Evolutionary conservation across 2,329 filamentous ascomycete genomes (phyloP).

Genomic region (Exophiala sideris): DNA sequence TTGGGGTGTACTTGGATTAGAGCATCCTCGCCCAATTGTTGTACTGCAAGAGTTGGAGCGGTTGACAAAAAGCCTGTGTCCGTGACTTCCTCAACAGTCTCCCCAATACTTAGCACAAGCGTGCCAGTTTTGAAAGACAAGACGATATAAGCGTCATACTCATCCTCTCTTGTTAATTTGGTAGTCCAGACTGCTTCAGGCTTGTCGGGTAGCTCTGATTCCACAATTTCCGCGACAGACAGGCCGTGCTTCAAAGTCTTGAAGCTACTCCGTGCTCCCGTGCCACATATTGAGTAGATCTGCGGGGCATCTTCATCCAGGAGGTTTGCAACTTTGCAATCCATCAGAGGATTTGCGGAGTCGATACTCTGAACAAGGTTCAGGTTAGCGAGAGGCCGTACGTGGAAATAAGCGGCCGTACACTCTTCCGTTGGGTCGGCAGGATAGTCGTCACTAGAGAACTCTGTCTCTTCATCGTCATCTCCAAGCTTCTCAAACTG

Average conservation of each 20-base stretch:
- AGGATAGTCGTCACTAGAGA: conserved; percentile 76
- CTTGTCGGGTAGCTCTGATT: conserved; percentile 83
- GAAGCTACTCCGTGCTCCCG: conserved; percentile 84
- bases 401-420: conserved; percentile 79
- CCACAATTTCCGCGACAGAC: conserved; percentile 92
- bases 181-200: conserved; percentile 94
- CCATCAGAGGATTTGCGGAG: conserved; percentile 85
- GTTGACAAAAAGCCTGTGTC: conserved; percentile 89
- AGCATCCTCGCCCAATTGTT: conserved; percentile 89
- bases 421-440: conserved; percentile 70
- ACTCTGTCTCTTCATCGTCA: conserved; percentile 86
- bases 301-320: conserved; percentile 83
- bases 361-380: conserved; percentile 80
- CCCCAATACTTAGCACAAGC: conserved; percentile 88
- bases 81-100: conserved; percentile 92
- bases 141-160: conserved; percentile 93
- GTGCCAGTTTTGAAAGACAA: conserved; percentile 88
- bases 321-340: conserved; percentile 87
- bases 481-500: conserved; percentile 97
- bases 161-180: conserved; percentile 74
- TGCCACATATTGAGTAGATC: conserved; percentile 89
- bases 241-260: conserved; percentile 88
- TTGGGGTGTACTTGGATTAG: conserved; percentile 95
- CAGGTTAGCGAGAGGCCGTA: conserved; percentile 74
- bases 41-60: conserved; percentile 85